Evolutionary conservation across 306 rosid genomes (phyloP).

Genomic region (Mucuna pruriens): DNA sequence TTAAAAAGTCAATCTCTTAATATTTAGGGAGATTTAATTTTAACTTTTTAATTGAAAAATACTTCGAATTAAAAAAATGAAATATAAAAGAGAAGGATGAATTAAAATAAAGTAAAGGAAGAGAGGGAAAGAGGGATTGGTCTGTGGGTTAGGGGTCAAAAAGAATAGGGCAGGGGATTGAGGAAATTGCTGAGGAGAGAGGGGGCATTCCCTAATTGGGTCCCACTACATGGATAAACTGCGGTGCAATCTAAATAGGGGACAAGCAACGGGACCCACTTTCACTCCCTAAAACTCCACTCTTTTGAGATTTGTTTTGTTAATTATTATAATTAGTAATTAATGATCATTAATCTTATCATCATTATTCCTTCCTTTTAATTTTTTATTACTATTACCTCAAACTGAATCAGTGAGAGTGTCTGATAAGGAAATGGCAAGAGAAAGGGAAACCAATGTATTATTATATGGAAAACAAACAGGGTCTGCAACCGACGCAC

Average conservation of each 20-base stretch:
- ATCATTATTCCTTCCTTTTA: not conserved
- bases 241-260: constrained; percentile 35
- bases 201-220: constrained; percentile 44
- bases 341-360: not conserved
- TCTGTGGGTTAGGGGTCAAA: constrained; percentile 50
- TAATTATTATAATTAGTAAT: not conserved
- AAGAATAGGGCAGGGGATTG: not conserved
- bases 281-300: not conserved
- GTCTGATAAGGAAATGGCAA: no score
- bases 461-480: no score
- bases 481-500: not conserved
- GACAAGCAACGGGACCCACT: constrained; percentile 47
- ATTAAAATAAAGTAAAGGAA: not conserved
- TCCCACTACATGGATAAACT: constrained; percentile 30
- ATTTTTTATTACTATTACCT: not conserved
- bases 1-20: no score
- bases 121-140: constrained; percentile 7
- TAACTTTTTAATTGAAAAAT: no score
- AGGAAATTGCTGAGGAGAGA: constrained; percentile 40
- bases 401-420: not conserved
- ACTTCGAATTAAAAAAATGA: no score
- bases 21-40: no score
- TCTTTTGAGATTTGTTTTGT: not conserved
- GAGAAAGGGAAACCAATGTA: no score
- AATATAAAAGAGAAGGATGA: not conserved